These are phyloP conservation scores for Cerrena zonata DNA, from an alignment of 1,284 basidiomycete species.

Conservation along the genomic window DNA sequence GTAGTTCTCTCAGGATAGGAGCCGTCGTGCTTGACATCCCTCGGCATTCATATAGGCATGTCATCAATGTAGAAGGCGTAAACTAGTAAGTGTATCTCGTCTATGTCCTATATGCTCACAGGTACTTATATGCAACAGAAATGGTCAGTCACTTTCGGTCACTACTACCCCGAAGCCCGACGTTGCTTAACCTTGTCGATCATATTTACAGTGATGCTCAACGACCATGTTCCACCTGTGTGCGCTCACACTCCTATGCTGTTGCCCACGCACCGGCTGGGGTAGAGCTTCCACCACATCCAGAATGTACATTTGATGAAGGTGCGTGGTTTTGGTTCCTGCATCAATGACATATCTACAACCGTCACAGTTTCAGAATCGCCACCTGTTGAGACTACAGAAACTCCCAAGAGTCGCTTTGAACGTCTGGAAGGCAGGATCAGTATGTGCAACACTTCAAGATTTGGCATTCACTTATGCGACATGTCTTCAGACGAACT, in stretches of 20 bases:
- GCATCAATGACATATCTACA: background rate
- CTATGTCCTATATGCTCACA: background rate
- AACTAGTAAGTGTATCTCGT: constrained; percentile 48
- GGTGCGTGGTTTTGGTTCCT: constrained; percentile 27
- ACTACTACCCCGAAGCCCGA: constrained; percentile 15
- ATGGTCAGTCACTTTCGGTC: constrained; percentile 23
- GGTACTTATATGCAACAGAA: constrained; percentile 20
- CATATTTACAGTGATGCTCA: constrained; percentile 33
- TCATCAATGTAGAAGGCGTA: constrained; percentile 62
- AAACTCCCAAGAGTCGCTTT: constrained; percentile 52
- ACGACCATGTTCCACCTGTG: constrained; percentile 62
- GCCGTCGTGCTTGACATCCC: background rate
- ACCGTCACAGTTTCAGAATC: constrained; percentile 32
- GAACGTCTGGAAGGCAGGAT: constrained; percentile 63
- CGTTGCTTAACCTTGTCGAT: background rate
- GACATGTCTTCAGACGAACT: constrained; percentile 55
- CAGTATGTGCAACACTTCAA: constrained; percentile 49
- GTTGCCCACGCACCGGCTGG: constrained; percentile 52
- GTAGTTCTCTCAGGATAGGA: too few species aligned
- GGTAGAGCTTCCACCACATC: constrained; percentile 42
- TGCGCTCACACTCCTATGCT: constrained; percentile 60
- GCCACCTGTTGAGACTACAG: constrained; percentile 31
- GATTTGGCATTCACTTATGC: too few species aligned
- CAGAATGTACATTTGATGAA: constrained; percentile 68
- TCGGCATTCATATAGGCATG: constrained; percentile 23